phyloP scores from a whole-genome alignment of 2,329 filamentous ascomycete species.

The Balansia obtecta region DNA sequence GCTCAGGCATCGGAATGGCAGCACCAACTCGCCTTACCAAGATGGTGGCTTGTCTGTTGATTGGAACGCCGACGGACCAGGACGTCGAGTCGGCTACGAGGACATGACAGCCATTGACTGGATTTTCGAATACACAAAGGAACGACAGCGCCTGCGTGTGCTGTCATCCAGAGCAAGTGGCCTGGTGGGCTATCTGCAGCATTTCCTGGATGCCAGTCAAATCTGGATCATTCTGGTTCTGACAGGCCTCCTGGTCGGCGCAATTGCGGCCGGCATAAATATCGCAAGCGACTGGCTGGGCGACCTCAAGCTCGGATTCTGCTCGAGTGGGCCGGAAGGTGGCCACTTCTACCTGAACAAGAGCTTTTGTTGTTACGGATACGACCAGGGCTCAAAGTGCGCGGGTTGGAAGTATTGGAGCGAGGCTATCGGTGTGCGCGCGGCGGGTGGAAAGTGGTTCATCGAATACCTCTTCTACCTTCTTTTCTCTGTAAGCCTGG shows the following conservation, averaged over 20 bases:
- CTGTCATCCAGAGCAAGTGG: conserved; percentile 59
- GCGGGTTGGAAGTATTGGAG: conserved; percentile 82
- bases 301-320: conserved; percentile 84
- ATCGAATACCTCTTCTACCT: conserved; percentile 83
- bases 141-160: conserved; percentile 74
- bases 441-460: conserved; percentile 60
- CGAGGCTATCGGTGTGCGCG: conserved; percentile 53
- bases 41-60: conserved; percentile 45
- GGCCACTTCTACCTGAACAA: conserved; percentile 86
- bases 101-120: conserved; percentile 96
- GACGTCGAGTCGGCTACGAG: conserved; percentile 84
- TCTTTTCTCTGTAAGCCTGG: conserved; percentile 57
- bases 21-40: conserved; percentile 22
- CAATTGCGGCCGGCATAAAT: conserved; percentile 79
- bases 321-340: conserved; percentile 59
- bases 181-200: conserved; percentile 57
- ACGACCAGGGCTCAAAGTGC: conserved; percentile 72
- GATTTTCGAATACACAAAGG: conserved; percentile 98
- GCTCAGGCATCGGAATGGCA: conserved; percentile 4
- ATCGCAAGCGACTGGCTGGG: conserved; percentile 87
- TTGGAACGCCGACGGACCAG: conserved; percentile 85
- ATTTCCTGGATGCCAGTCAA: conserved; percentile 73
- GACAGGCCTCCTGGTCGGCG: conserved; percentile 72
- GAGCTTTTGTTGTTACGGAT: conserved; percentile 86
- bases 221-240: conserved; percentile 83